Evolutionary conservation across 129 eudicot species (phyloP).

Genomic region (Helianthus tuberosus): DNA sequence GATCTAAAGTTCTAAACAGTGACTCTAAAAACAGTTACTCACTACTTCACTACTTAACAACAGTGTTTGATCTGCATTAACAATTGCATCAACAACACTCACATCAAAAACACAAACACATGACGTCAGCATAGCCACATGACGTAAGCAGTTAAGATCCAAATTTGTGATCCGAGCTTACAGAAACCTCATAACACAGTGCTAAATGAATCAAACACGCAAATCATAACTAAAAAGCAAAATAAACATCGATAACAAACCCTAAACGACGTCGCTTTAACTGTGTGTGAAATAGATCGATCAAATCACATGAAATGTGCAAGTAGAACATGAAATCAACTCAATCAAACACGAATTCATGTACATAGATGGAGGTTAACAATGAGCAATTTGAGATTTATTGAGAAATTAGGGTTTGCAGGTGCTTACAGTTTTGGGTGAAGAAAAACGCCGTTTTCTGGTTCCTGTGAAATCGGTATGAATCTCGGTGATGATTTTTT

Average conservation of each 20-base stretch:
- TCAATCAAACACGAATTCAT: not conserved
- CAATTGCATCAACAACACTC: constrained; percentile 19
- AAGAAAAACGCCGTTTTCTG: constrained; percentile 24
- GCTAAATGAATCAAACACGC: constrained; percentile 4
- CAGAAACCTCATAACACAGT: constrained; percentile 2
- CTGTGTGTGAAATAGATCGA: constrained; percentile 13
- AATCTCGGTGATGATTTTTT: constrained; percentile 27
- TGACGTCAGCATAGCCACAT: not conserved
- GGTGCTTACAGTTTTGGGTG: constrained; percentile 41
- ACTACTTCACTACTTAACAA: constrained; percentile 4
- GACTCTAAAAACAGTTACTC: not conserved
- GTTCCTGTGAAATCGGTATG: constrained; percentile 45
- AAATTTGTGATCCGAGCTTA: constrained; percentile 39
- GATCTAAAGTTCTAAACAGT: not conserved
- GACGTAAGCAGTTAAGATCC: not conserved
- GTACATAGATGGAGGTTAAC: not conserved
- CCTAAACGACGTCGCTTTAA: constrained; percentile 28
- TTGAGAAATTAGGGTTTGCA: constrained; percentile 33
- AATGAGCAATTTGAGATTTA: constrained; percentile 6
- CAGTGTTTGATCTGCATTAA: constrained; percentile 25
- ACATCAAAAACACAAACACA: not conserved
- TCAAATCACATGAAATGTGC: constrained; percentile 25
- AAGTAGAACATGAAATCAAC: not conserved
- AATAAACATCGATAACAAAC: constrained; percentile 16
- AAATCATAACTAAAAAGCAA: constrained; percentile 17